A percentile compares a stretch with the other conserved stretches of the same genome.
Evolutionary conservation across 2,329 filamentous ascomycete species (phyloP).

Genomic region (Exophiala sideris): DNA sequence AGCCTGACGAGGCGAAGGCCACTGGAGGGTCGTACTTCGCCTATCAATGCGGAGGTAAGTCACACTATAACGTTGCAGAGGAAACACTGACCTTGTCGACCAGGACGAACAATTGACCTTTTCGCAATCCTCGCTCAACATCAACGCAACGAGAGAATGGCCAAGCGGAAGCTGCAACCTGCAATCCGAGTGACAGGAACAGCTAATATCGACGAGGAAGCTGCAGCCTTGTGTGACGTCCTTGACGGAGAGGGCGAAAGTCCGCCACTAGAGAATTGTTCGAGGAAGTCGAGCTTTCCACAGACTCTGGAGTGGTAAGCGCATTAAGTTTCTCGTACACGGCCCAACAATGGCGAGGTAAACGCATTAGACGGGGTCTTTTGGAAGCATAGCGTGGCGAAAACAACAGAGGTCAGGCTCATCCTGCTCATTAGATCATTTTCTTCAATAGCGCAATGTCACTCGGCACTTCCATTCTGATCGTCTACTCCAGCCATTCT

Average conservation of each 20-base stretch:
- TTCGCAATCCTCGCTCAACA: conserved; percentile 25
- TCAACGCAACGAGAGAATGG: conserved; percentile 19
- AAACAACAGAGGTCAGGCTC: too few species aligned
- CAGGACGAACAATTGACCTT: conserved; percentile 24
- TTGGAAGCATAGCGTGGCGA: too few species aligned
- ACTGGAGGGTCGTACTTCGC: conserved; percentile 13
- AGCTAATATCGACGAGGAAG: conserved; percentile 18
- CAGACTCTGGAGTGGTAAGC: conserved; percentile 20
- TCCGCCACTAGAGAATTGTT: conserved; percentile 14
- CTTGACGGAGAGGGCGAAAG: conserved; percentile 13
- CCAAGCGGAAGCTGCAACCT: conserved; percentile 20
- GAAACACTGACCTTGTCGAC: not conserved
- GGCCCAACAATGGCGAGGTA: too few species aligned
- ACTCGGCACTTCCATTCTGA: not conserved
- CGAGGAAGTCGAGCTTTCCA: conserved; percentile 13
- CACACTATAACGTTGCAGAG: too few species aligned
- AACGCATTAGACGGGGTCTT: too few species aligned
- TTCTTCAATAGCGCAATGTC: not conserved
- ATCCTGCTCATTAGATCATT: too few species aligned
- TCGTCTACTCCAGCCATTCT: not conserved
- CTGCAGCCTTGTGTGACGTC: conserved; percentile 19
- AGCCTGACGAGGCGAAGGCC: not conserved
- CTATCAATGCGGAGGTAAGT: conserved; percentile 25
- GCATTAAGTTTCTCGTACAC: too few species aligned
- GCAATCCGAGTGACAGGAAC: conserved; percentile 21